Evolutionary conservation across 73 alveolate species (phyloP), one percentile per base, ranked within the genome.

Genomic region (Tetrahymena malaccensis): DNA sequence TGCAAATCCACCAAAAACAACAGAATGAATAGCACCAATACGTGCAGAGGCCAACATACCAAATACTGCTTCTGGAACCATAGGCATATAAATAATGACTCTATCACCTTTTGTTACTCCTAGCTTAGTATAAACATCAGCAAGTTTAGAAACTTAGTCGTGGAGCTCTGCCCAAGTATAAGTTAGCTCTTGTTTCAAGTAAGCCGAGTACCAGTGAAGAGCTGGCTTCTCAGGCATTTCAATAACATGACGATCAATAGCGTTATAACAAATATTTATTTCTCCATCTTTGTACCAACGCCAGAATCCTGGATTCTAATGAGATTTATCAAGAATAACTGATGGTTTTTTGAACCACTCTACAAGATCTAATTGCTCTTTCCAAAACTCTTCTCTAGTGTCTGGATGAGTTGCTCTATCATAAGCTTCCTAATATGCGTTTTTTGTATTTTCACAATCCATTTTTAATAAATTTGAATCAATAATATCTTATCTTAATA

Each of bases 1-100:
- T 35, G 99, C 99, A 97, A 99, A 99, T 34, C 99, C 99, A 31
- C 99, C 99, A 96, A 99, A 99, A 94, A 99, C 99, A 22, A 99
- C 99, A 37, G 99, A 98, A 95, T 99, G 99, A 57, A 99, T 98
- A 10, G 99, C 99, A 22, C 99, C 99, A 38, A 99, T 96, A 93
- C 99, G 96, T 25, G 99, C 99, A 93, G 99, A 98, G 33, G 99
- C 99, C 57, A 99, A 96, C 99, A 99, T 99, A 84, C 99, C 96
- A 93, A 98, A 98, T 31, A 98, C 98, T 31, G 99, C 99, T 96
- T 98, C 99, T 7, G 99, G 99, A 16, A 99, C 99, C 99, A 99
- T 98, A n/a, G 99, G 99, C 99, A 99, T 98, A 97, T 99, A 99
- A 85, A 99, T 97, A 85, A 99, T 96, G 11, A 99, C 99, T 96